A percentile compares a stretch with the other conserved stretches of the same genome.
Conservation (phyloP, 2,329 filamentous ascomycete genomes). For the Aspergillus hiratsukae region DNA sequence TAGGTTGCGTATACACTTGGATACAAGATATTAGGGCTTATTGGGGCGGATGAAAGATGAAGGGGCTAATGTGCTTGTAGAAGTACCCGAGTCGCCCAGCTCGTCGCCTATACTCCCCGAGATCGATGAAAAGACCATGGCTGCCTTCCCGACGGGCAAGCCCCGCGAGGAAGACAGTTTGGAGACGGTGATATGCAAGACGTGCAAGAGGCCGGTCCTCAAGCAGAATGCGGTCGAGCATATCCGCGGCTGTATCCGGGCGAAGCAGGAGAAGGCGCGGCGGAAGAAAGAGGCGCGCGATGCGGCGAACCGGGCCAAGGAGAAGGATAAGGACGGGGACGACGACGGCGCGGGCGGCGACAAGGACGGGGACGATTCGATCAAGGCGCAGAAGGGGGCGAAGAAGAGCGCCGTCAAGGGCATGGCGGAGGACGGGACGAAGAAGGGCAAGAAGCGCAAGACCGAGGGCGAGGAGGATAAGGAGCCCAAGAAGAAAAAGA, state of each 20-base stretch:
- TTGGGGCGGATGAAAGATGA: background rate
- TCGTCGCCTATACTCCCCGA: conserved; percentile 45
- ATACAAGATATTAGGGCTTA: background rate
- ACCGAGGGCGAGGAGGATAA: conserved; percentile 68
- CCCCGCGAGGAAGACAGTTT: conserved; percentile 77
- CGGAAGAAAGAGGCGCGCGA: conserved; percentile 72
- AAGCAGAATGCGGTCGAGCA: conserved; percentile 72
- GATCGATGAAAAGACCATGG: conserved; percentile 70
- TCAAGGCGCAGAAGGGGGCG: conserved; percentile 59
- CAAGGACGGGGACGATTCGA: conserved; percentile 40
- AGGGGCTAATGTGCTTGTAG: background rate
- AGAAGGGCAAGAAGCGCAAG: conserved; percentile 73
- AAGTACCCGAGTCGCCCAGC: conserved; percentile 28
- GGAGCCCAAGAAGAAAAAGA: conserved; percentile 83
- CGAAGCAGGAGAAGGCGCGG: conserved; percentile 77
- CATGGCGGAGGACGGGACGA: conserved; percentile 52
- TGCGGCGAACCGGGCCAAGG: conserved; percentile 60
- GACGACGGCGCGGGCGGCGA: conserved; percentile 44
- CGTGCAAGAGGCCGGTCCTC: conserved; percentile 85
- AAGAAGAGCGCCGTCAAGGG: conserved; percentile 53
- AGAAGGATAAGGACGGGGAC: conserved; percentile 43
- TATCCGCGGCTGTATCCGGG: conserved; percentile 74
- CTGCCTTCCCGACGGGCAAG: conserved; percentile 75
- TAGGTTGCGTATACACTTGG: background rate
- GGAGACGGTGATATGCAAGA: conserved; percentile 82